Conservation (phyloP, 2,329 filamentous ascomycete genomes). For the Didymella keratinophila region DNA sequence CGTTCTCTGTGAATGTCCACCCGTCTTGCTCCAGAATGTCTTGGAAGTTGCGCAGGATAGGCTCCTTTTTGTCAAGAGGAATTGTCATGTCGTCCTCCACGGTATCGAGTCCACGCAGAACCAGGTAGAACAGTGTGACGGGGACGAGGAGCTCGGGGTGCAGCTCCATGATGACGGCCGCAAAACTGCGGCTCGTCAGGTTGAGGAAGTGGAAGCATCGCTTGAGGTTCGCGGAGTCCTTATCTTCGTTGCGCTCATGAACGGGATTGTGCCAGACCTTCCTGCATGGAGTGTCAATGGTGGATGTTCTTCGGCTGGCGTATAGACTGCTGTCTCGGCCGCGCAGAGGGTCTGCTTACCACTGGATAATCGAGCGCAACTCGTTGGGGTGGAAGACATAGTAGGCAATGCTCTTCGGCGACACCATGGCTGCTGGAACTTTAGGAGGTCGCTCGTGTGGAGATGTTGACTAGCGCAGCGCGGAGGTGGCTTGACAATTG, state of each 20-base stretch:
- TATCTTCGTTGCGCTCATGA: slow-evolving; percentile 78
- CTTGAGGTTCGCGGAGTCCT: slow-evolving; percentile 76
- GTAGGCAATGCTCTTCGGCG: slow-evolving; percentile 67
- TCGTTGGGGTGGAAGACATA: slow-evolving; percentile 77
- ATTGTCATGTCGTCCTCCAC: slow-evolving; percentile 99
- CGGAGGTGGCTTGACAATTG: slow-evolving; percentile 7
- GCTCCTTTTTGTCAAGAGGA: slow-evolving; percentile 80
- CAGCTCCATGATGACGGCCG: slow-evolving; percentile 91
- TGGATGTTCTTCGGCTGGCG: neutral
- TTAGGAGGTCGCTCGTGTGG: slow-evolving; percentile 24
- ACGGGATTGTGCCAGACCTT: slow-evolving; percentile 97
- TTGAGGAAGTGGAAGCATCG: slow-evolving; percentile 88
- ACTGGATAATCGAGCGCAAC: slow-evolving; percentile 86
- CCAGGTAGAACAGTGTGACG: slow-evolving; percentile 89
- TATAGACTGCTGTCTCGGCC: neutral
- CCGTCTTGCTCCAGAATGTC: slow-evolving; percentile 80
- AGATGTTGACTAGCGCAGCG: slow-evolving; percentile 16
- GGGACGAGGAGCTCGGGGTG: slow-evolving; percentile 93
- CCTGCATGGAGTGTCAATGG: slow-evolving; percentile 60
- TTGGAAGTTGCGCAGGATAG: slow-evolving; percentile 83
- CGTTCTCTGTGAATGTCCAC: slow-evolving; percentile 88
- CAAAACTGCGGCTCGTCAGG: slow-evolving; percentile 90
- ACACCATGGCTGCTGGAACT: slow-evolving; percentile 39
- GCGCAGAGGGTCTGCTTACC: slow-evolving; percentile 62
- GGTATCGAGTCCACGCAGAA: slow-evolving; percentile 92